Evolutionary conservation across 768 basidiomycete genomes (phyloP).

Genomic region (Trametes cingulata): DNA sequence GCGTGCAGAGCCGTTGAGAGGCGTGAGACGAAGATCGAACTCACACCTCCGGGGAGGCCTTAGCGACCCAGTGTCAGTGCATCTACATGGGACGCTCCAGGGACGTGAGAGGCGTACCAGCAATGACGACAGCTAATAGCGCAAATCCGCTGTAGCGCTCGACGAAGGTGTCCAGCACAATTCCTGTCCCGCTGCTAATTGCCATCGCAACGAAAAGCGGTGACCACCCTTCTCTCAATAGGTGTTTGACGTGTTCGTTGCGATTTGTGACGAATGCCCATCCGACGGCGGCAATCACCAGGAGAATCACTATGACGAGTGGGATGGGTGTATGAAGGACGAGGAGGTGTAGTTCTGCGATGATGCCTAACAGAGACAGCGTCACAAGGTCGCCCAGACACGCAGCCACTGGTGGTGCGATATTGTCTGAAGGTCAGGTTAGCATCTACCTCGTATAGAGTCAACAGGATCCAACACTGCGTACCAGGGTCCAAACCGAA

Average conservation of each 20-base stretch:
- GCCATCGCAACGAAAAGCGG: constrained; percentile 91
- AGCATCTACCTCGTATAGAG: background rate
- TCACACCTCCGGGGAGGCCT: constrained; percentile 88
- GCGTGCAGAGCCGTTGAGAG: constrained; percentile 87
- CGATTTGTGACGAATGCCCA: constrained; percentile 59
- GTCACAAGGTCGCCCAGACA: constrained; percentile 94
- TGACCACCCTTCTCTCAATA: constrained; percentile 85
- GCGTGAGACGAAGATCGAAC: constrained; percentile 88
- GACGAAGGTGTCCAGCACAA: constrained; percentile 90
- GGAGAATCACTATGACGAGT: constrained; percentile 49
- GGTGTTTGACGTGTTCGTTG: constrained; percentile 68
- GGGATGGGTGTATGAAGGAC: constrained; percentile 68
- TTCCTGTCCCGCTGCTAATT: constrained; percentile 85
- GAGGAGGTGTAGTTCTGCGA: constrained; percentile 71
- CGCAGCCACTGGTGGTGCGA: constrained; percentile 90
- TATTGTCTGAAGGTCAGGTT: constrained; percentile 65
- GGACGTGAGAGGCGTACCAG: constrained; percentile 51
- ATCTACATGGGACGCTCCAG: background rate
- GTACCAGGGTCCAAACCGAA: constrained; percentile 83
- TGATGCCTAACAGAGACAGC: constrained; percentile 73
- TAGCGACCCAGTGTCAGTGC: background rate
- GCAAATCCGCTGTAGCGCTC: constrained; percentile 86
- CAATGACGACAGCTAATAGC: constrained; percentile 83
- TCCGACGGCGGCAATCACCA: constrained; percentile 47
- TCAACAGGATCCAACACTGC: constrained; percentile 15